Evolutionary conservation across 2,329 filamentous ascomycete genomes (phyloP).

Genomic region (Grosmannia serpens): DNA sequence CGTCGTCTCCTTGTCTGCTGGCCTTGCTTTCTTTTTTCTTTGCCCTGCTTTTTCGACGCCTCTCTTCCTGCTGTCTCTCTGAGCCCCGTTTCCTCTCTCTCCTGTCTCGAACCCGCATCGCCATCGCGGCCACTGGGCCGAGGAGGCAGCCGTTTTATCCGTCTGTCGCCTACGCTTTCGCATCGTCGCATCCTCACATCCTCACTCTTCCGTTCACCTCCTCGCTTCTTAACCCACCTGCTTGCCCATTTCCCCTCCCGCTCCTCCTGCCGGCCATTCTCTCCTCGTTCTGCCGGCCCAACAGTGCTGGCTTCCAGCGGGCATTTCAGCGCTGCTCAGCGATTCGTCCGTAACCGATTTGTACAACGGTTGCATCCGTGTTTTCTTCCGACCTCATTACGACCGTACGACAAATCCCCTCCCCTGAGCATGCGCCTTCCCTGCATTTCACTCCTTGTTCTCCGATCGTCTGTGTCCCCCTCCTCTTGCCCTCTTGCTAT

Average conservation of each 20-base stretch:
- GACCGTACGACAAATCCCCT: no score
- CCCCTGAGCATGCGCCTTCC: no score
- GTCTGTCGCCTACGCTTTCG: no score
- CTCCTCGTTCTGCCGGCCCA: background rate
- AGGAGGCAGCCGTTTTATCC: background rate
- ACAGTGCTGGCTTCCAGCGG: no score
- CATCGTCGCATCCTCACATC: background rate
- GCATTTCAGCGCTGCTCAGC: no score
- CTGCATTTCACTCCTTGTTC: no score
- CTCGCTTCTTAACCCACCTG: no score
- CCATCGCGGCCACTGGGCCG: background rate
- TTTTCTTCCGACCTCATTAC: no score
- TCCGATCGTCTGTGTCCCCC: no score
- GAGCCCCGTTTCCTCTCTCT: background rate
- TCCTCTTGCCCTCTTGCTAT: no score
- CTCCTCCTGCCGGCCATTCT: background rate
- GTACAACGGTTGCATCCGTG: no score
- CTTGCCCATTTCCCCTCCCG: background rate
- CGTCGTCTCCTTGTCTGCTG: background rate
- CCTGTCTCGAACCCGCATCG: background rate
- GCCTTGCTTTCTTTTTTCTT: background rate
- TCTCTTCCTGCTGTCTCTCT: background rate
- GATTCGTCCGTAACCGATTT: no score
- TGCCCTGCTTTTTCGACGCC: background rate
- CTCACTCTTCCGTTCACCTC: background rate